Percentiles rank a stretch among this genome's conserved stretches.
phyloP scores from a whole-genome alignment of 2,329 filamentous ascomycete species.

The Trichoderma atroviride region DNA sequence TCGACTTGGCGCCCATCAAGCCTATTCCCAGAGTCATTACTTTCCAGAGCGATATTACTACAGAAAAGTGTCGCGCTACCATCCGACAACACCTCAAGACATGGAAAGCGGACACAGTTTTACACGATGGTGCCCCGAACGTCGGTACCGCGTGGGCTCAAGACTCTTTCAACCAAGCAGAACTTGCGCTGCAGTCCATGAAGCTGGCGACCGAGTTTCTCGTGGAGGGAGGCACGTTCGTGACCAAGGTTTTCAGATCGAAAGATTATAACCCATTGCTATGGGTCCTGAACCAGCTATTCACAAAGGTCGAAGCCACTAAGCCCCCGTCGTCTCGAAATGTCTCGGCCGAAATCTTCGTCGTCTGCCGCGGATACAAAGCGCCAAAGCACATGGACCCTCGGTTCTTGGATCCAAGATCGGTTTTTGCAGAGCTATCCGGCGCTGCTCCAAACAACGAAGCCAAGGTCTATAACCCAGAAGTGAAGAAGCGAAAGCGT shows the following conservation, averaged over 20 bases:
- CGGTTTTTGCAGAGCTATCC: conserved; percentile 90
- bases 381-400: conserved; percentile 92
- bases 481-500: conserved; percentile 95
- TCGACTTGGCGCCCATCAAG: conserved; percentile 94
- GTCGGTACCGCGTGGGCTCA: conserved; percentile 98
- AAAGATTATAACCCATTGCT: conserved; percentile 96
- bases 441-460: conserved; percentile 90
- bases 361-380: conserved; percentile 93
- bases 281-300: conserved; percentile 98
- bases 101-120: conserved; percentile 92
- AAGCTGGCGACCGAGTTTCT: conserved; percentile 95
- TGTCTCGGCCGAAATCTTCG: conserved; percentile 97
- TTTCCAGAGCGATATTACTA: conserved; percentile 98
- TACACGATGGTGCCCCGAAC: conserved; percentile 97
- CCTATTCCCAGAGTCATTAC: conserved; percentile 90
- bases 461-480: conserved; percentile 96
- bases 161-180: conserved; percentile 96
- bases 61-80: conserved; percentile 90
- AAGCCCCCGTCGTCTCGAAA: conserved; percentile 96
- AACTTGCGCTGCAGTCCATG: conserved; percentile 85
- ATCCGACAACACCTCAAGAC: conserved; percentile 89
- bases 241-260: conserved; percentile 95
- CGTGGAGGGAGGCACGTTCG: conserved; percentile 84
- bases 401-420: conserved; percentile 83
- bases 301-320: conserved; percentile 92